Conservation (phyloP, 2,329 filamentous ascomycete genomes). For the Zymoseptoria brevis region DNA sequence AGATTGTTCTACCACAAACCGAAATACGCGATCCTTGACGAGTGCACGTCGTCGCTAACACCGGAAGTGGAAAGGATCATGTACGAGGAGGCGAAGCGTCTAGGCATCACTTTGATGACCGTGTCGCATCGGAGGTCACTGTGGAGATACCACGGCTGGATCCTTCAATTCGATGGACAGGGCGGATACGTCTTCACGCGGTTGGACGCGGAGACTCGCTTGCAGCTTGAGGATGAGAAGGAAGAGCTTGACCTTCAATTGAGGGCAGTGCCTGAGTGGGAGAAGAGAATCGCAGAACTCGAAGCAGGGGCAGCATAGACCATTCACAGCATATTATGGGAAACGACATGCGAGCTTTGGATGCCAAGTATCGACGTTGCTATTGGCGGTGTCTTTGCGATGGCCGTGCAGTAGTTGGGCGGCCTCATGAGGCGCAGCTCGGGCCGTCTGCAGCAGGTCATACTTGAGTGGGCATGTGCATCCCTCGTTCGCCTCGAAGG, state of each 20-base stretch:
- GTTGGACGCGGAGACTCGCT: constrained; percentile 75
- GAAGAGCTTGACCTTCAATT: constrained; percentile 85
- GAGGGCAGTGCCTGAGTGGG: constrained; percentile 77
- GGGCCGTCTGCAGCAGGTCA: background rate
- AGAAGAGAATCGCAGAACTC: constrained; percentile 76
- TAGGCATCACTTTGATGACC: constrained; percentile 94
- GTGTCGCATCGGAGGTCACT: constrained; percentile 84
- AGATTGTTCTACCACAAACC: constrained; percentile 88
- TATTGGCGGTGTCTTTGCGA: background rate
- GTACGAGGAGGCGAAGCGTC: constrained; percentile 89
- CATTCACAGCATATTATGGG: background rate
- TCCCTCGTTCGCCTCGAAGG: background rate
- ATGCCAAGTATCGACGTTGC: background rate
- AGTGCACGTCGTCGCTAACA: constrained; percentile 93
- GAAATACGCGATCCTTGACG: constrained; percentile 90
- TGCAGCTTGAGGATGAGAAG: constrained; percentile 89
- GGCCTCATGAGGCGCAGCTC: background rate
- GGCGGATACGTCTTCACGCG: constrained; percentile 83
- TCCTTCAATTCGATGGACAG: constrained; percentile 93
- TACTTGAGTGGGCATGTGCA: background rate
- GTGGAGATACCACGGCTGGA: constrained; percentile 94
- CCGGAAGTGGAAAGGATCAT: constrained; percentile 90
- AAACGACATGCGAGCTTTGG: background rate
- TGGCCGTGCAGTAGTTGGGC: background rate
- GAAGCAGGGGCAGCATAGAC: constrained; percentile 21